Percentiles rank a stretch among this genome's conserved stretches.
Conservation (phyloP, 768 basidiomycete species). For the Agrocybe pediades region DNA sequence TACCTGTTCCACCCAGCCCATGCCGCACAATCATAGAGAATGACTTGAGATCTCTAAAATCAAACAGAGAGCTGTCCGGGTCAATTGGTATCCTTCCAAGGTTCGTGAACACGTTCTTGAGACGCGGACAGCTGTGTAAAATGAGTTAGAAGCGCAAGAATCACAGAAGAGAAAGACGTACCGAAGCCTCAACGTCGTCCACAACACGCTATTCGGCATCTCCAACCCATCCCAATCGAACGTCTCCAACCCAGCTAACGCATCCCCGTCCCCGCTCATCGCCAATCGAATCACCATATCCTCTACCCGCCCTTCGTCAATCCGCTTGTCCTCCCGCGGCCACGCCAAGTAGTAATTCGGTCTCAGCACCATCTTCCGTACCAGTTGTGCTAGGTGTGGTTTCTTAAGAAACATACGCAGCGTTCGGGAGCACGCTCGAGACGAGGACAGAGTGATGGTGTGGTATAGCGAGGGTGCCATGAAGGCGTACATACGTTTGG, state of each 20-base stretch:
- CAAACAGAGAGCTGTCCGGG: slow-evolving; percentile 40
- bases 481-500: slow-evolving; percentile 27
- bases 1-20: slow-evolving; percentile 41
- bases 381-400: slow-evolving; percentile 37
- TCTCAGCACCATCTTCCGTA: slow-evolving; percentile 45
- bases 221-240: slow-evolving; percentile 59
- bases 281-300: slow-evolving; percentile 35
- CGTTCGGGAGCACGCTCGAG: slow-evolving; percentile 35
- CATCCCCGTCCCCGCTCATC: background rate
- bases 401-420: slow-evolving; percentile 36
- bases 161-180: too few species aligned
- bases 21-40: slow-evolving; percentile 51
- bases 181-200: slow-evolving; percentile 40
- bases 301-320: slow-evolving; percentile 45
- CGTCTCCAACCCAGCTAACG: slow-evolving; percentile 36
- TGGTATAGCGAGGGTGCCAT: slow-evolving; percentile 45
- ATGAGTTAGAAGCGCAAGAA: slow-evolving; percentile 8
- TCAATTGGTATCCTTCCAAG: slow-evolving; percentile 38
- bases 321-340: slow-evolving; percentile 42
- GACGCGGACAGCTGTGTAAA: slow-evolving; percentile 39
- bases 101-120: slow-evolving; percentile 46
- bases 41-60: slow-evolving; percentile 41
- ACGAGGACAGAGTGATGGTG: slow-evolving; percentile 45
- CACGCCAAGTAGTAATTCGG: slow-evolving; percentile 56
- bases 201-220: slow-evolving; percentile 42